These are phyloP conservation scores for Phallus indusiatus DNA, from an alignment of 768 basidiomycete species.

Conservation along the genomic window DNA sequence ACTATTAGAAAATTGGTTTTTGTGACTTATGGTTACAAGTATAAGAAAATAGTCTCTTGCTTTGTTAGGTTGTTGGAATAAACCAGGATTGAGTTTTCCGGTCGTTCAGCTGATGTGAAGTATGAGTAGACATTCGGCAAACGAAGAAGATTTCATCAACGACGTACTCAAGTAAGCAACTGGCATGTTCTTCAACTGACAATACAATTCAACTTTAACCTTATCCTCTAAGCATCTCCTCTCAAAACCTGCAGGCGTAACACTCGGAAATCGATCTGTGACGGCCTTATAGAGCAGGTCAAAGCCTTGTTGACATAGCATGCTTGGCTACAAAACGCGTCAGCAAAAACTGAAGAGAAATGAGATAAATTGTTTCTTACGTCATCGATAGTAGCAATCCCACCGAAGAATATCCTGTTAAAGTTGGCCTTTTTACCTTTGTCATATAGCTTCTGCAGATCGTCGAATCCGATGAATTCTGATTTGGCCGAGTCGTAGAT, in stretches of 20 bases:
- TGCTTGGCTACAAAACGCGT: neutral
- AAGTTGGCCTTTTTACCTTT: constrained; percentile 2
- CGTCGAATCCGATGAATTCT: constrained; percentile 3
- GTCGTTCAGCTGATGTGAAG: neutral
- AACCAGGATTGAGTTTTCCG: neutral
- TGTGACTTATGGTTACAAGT: neutral
- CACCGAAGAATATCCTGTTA: constrained; percentile 3
- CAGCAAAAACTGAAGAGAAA: neutral
- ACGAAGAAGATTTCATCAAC: neutral
- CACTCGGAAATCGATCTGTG: neutral
- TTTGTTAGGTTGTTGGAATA: constrained; percentile 6
- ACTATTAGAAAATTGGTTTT: neutral
- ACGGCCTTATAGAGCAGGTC: neutral
- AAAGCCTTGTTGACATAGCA: constrained; percentile 4
- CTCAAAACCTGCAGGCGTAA: neutral
- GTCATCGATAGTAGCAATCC: neutral
- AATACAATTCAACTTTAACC: neutral
- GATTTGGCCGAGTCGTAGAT: neutral
- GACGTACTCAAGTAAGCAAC: constrained; percentile 6
- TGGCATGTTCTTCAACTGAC: constrained; percentile 3
- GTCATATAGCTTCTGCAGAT: neutral
- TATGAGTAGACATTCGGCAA: neutral
- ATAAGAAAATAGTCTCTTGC: neutral
- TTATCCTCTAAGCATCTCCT: neutral
- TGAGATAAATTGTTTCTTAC: neutral